Base-by-base conservation (phyloP, 306 rosid species). In the Malus fusca region DNA sequence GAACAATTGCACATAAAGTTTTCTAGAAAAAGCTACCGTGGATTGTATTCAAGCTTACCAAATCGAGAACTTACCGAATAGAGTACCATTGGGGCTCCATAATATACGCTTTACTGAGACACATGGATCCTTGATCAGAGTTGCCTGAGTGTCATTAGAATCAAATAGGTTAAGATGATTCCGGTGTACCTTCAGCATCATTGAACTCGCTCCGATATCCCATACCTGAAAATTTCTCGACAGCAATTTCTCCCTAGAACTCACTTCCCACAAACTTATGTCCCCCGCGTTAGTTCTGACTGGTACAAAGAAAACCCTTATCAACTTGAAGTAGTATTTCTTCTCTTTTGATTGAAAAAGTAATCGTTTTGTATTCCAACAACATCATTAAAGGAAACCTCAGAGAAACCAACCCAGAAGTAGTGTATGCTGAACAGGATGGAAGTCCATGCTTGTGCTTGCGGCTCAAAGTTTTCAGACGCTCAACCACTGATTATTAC, bases 261-360 rank as follows among this genome's bases (percentile, higher is more conserved):
- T 89, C 69, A 90, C 96, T 85, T 95, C 98, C 98, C 98, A 95
- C 87, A 95, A 84, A 60, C 88, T 85, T 73, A 92, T 88, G 75
- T 92, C 97, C 67, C 98, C 98, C 65, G 83, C 88, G 83, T 79
- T 86, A 75, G 95, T 90, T 65, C 98, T 97, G 75, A 95, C 98
- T 92, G 87, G 63, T 42, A 23, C 40, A 30, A 3, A 30, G 3
- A 30, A 3, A 3, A 4, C 8, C 9, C 28, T 33, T 18, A 9
- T 64, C 64, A 60, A 23, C 67, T 64, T 33, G 78, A 73, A 63
- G 1, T 11, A 55, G 35, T 12, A 13, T 46, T 4, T 46, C 5
- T 48, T 48, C 19, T 48, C 53, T 48, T 48, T 15, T 17, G 53
- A 48, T 48, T 48, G 53, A 48, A 48, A 15, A 48, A 63, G 0